Percentiles rank a stretch among this genome's conserved stretches.
These are phyloP conservation scores for Cubamyces sp. DNA, from an alignment of 768 basidiomycete genomes.

Conservation along the genomic window DNA sequence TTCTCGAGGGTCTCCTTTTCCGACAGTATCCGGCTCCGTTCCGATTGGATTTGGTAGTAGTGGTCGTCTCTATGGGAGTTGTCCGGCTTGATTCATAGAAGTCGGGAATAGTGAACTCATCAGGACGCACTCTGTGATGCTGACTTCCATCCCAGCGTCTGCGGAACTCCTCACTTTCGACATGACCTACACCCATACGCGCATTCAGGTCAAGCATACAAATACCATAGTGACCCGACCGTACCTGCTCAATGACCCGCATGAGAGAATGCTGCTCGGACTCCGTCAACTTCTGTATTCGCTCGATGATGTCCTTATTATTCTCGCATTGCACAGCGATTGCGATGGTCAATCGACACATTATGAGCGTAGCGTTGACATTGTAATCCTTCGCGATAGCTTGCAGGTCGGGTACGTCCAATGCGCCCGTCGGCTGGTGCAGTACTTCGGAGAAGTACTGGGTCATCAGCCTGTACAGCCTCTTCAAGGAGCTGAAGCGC, in stretches of 20 bases:
- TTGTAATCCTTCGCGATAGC: constrained; percentile 80
- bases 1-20: constrained; percentile 90
- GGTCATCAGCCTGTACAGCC: constrained; percentile 85
- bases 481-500: constrained; percentile 81
- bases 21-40: constrained; percentile 70
- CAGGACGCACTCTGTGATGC: constrained; percentile 77
- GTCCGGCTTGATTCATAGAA: neutral
- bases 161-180: constrained; percentile 63
- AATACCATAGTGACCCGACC: constrained; percentile 27
- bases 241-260: constrained; percentile 91
- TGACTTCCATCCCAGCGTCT: constrained; percentile 56
- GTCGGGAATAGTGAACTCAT: neutral
- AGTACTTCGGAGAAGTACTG: constrained; percentile 87
- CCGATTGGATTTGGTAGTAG: constrained; percentile 84
- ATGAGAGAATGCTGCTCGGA: constrained; percentile 87
- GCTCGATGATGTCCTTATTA: constrained; percentile 87
- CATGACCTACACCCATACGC: constrained; percentile 61
- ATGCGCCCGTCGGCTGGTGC: constrained; percentile 72
- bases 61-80: constrained; percentile 71
- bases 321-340: constrained; percentile 88
- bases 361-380: constrained; percentile 62
- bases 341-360: constrained; percentile 83
- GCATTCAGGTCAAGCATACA: neutral
- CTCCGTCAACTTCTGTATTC: constrained; percentile 84
- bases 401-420: constrained; percentile 89